Evolutionary conservation across 2,329 filamentous ascomycete species (phyloP).

Genomic region (Pseudocercospora eumusae): DNA sequence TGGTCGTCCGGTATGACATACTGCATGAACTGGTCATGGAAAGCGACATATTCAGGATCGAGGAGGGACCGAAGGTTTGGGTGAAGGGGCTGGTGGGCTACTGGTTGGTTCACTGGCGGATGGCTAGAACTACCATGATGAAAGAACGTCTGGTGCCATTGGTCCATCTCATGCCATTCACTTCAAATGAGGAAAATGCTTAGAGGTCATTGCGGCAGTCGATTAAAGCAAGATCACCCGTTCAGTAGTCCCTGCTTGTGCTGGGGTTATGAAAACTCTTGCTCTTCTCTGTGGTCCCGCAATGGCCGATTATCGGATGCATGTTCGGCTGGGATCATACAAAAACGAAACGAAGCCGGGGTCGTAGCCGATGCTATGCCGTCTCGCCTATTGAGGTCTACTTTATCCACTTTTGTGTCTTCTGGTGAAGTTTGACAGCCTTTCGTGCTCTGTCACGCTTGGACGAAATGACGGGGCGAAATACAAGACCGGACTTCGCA

Average conservation of each 20-base stretch:
- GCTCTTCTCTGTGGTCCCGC: background rate
- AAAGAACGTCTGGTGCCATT: constrained; percentile 14
- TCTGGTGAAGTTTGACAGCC: background rate
- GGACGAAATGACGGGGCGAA: background rate
- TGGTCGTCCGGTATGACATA: constrained; percentile 25
- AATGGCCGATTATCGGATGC: constrained; percentile 6
- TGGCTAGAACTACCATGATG: constrained; percentile 1
- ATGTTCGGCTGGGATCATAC: constrained; percentile 2
- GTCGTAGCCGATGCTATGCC: background rate
- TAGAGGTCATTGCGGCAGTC: constrained; percentile 1
- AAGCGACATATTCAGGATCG: constrained; percentile 28
- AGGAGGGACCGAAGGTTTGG: constrained; percentile 21
- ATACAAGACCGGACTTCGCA: no score
- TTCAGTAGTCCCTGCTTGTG: background rate
- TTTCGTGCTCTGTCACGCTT: background rate
- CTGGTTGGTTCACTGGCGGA: constrained; percentile 8
- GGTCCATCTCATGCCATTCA: constrained; percentile 14
- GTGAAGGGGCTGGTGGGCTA: constrained; percentile 23
- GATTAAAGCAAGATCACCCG: background rate
- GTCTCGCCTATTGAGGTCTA: background rate
- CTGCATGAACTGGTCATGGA: constrained; percentile 26
- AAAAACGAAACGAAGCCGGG: background rate
- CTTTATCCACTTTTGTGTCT: background rate
- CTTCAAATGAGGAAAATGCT: constrained; percentile 7
- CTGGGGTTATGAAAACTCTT: background rate